phyloP scores from a whole-genome alignment of 345 rosid species.

The Nasturtium officinale region DNA sequence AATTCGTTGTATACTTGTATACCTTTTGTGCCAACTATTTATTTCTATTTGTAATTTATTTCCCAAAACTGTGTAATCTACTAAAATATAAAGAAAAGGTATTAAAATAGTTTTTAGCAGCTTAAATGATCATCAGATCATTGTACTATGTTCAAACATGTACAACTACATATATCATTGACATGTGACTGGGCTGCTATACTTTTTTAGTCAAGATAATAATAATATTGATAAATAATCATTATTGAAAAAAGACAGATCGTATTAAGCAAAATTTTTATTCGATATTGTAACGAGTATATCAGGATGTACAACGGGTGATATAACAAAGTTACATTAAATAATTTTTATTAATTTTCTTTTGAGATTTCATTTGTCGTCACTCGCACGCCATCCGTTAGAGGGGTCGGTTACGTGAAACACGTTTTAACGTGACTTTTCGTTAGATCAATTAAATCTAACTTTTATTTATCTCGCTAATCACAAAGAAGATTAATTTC shows the following conservation, averaged over 20 bases:
- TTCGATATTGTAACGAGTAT: constrained; percentile 17
- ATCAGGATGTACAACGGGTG: constrained; percentile 25
- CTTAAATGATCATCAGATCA: not conserved
- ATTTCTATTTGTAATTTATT: not conserved
- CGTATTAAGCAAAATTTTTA: constrained; percentile 5
- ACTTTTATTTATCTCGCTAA: constrained; percentile 5
- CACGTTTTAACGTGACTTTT: constrained; percentile 24
- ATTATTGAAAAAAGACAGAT: not conserved
- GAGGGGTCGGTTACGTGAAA: constrained; percentile 29
- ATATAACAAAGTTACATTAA: not conserved
- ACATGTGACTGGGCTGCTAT: constrained; percentile 6
- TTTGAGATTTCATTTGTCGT: constrained; percentile 15
- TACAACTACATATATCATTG: not conserved
- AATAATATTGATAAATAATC: not conserved
- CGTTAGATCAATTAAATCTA: not conserved
- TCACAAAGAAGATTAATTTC: not conserved
- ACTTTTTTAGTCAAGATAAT: constrained; percentile 12
- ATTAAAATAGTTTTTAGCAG: not conserved
- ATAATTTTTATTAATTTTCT: not conserved
- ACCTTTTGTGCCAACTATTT: not conserved
- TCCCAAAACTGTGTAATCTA: not conserved
- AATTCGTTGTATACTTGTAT: not conserved
- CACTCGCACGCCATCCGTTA: constrained; percentile 4
- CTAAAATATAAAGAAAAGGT: not conserved
- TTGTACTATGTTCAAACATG: constrained; percentile 20